Evolutionary conservation across 148 eudicot species (phyloP), one percentile per base, ranked within the genome.

Genomic region (Silene conica): DNA sequence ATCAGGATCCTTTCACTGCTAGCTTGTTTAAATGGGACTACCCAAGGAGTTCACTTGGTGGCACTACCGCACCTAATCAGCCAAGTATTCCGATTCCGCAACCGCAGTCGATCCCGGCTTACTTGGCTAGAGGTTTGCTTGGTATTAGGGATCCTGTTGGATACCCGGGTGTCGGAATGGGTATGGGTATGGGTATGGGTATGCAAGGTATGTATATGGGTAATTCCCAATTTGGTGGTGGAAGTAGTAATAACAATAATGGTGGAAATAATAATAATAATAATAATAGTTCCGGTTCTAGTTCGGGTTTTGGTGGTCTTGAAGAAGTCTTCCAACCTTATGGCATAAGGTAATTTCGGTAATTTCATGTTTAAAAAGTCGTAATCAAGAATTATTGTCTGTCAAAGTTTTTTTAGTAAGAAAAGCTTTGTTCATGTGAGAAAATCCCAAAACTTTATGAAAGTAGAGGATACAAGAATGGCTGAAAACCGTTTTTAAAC

Each of bases 321-420:
- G 97, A 92, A 76, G 97, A 88, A 58, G 70, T 95, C 15, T 92
- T 95, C 73, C 90, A 90, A 52, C 82, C 90, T 9, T 95, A 90
- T 63, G 98, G 97, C 0, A 85, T 95, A 21, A 80, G 98, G 74
- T 92, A 91, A 5, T 0, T 14, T 8, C n/a, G n/a, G n/a, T n/a
- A n/a, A n/a, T n/a, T 60, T 26, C 23, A 22, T 22, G 8, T 6
- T 6, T 38, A 4, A 38, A 38, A 38, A 38, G 8, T 38, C 43
- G 43, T 38, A 38, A 0, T 3, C 8, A 38, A 38, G 43, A 38
- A 3, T 38, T 38, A 38, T 38, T 3, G 3, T n/a, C n/a, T n/a
- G 43, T 38, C 43, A 38, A 38, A 38, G 43, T 31, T 31, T 31
- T 31, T n/a, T n/a, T n/a, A n/a, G n/a, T n/a, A n/a, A n/a, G n/a